Conservation (phyloP, 1,139 yeast genomes). For the Tardiomyces digboiensis region DNA sequence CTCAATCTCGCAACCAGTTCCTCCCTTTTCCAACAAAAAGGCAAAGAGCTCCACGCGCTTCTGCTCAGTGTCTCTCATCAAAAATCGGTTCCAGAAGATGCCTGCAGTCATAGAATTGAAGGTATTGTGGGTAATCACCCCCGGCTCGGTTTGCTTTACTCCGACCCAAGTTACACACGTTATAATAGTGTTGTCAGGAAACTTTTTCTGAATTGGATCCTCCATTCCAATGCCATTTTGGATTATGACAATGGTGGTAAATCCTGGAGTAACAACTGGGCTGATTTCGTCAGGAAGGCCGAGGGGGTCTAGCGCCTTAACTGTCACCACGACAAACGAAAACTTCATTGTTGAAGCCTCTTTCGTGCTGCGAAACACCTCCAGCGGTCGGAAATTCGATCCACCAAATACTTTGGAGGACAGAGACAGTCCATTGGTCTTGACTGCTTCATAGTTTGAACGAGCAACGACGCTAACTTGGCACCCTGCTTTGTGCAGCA, state of each 20-base stretch:
- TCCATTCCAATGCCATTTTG: constrained; percentile 78
- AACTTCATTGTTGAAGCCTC: constrained; percentile 41
- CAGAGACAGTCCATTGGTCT: constrained; percentile 44
- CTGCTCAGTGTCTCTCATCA: neutral
- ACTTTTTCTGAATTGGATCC: constrained; percentile 43
- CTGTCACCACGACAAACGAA: constrained; percentile 50
- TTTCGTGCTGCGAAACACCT: constrained; percentile 28
- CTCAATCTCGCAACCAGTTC: constrained; percentile 29
- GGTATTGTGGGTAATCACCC: neutral
- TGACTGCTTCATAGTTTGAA: constrained; percentile 50
- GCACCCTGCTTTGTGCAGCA: constrained; percentile 47
- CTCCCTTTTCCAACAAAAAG: constrained; percentile 24
- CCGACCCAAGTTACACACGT: constrained; percentile 67
- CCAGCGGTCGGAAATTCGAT: constrained; percentile 43
- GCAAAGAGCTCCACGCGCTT: neutral
- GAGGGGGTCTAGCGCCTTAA: constrained; percentile 59
- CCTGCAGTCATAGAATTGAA: constrained; percentile 49
- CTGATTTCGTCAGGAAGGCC: constrained; percentile 48
- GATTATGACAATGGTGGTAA: constrained; percentile 48
- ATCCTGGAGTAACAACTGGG: constrained; percentile 41
- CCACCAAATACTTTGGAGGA: constrained; percentile 55
- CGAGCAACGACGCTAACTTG: constrained; percentile 53
- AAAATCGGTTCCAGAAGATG: constrained; percentile 27
- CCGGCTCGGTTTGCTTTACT: constrained; percentile 36
- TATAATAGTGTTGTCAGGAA: constrained; percentile 49